Conservation (phyloP, 805 yeast genomes). For the Lachancea mirantina region DNA sequence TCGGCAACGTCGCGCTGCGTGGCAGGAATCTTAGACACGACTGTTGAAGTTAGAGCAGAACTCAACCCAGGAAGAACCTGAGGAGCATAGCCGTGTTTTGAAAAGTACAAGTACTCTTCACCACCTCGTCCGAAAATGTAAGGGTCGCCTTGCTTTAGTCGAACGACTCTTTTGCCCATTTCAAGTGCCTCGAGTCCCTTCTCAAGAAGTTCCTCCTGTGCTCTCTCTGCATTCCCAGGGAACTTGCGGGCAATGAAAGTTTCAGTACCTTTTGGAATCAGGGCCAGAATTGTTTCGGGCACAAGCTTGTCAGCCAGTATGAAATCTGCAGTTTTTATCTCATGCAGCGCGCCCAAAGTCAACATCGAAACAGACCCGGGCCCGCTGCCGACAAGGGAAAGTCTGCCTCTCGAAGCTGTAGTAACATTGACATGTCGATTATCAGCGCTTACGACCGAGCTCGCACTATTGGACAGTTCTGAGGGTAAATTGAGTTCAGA, state of each 20-base stretch:
- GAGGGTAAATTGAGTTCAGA: no score
- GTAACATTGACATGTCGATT: no score
- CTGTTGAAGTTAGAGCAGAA: conserved; percentile 84
- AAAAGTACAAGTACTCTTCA: conserved; percentile 73
- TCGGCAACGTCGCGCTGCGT: conserved; percentile 90
- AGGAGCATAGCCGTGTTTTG: conserved; percentile 61
- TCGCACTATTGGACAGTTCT: no score
- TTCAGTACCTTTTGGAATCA: conserved; percentile 71
- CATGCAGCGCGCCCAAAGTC: conserved; percentile 78
- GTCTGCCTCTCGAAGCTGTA: conserved; percentile 38
- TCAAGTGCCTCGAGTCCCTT: conserved; percentile 60
- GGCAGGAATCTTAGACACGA: conserved; percentile 75
- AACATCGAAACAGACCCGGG: conserved; percentile 82
- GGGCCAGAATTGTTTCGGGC: conserved; percentile 75
- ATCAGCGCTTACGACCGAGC: no score
- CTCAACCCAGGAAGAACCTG: conserved; percentile 80
- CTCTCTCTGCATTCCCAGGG: conserved; percentile 94
- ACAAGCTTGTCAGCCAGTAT: conserved; percentile 87
- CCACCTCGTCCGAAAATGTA: conserved; percentile 96
- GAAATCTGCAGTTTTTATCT: conserved; percentile 74
- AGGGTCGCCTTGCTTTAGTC: conserved; percentile 95
- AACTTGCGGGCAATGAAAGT: conserved; percentile 85
- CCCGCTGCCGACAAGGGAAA: conserved; percentile 88
- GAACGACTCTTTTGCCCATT: conserved; percentile 69
- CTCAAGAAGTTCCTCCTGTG: conserved; percentile 77